Percentiles rank a stretch among this genome's conserved stretches.
Conservation (phyloP, 1,284 basidiomycete genomes). For the Peniophora sp. region DNA sequence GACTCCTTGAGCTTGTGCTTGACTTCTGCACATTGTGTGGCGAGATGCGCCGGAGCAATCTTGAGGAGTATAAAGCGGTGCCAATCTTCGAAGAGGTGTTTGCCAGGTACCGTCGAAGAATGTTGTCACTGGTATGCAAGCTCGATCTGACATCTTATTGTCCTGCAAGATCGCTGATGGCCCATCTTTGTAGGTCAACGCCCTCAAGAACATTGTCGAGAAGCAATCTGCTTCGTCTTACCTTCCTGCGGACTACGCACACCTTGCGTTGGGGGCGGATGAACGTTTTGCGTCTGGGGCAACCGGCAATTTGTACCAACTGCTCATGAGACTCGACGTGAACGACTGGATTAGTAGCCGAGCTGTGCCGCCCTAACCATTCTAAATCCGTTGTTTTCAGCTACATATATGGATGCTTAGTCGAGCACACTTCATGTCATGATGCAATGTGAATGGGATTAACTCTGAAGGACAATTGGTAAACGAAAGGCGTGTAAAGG, state of each 20-base stretch:
- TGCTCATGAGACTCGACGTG: constrained; percentile 14
- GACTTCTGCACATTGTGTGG: constrained; percentile 65
- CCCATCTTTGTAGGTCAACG: constrained; percentile 18
- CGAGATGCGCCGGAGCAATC: constrained; percentile 43
- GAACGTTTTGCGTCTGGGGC: constrained; percentile 17
- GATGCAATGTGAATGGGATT: no score
- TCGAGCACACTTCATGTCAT: no score
- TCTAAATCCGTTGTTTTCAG: no score
- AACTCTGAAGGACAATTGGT: no score
- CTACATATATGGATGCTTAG: no score
- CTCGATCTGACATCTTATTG: not conserved
- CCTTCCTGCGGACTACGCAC: constrained; percentile 18
- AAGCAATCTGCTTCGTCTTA: constrained; percentile 20
- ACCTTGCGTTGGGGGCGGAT: constrained; percentile 14
- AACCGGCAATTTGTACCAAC: constrained; percentile 18
- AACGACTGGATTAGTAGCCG: not conserved
- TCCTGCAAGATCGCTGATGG: not conserved
- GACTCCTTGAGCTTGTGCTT: constrained; percentile 59
- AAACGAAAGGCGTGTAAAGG: no score
- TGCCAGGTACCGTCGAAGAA: constrained; percentile 40
- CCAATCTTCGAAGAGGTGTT: constrained; percentile 46
- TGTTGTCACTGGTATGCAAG: constrained; percentile 48
- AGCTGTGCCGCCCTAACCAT: no score
- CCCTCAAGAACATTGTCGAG: constrained; percentile 22
- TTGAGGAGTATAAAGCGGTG: constrained; percentile 56